Evolutionary conservation across 2,329 filamentous ascomycete genomes (phyloP), one percentile per base, ranked within the genome.

Genomic region (Cercospora berteroae): DNA sequence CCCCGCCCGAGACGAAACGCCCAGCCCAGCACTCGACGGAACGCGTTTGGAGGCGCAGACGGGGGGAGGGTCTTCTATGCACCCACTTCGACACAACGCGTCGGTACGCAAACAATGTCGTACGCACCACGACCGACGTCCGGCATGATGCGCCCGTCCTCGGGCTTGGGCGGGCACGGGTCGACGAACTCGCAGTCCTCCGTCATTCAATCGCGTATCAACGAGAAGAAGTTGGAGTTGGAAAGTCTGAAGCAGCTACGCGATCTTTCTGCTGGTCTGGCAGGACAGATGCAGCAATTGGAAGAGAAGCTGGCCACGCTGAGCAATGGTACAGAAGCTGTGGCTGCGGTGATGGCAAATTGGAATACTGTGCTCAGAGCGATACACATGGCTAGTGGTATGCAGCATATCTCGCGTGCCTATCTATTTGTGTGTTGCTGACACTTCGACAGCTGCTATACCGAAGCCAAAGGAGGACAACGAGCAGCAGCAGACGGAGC

Each of bases 351-450:
- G 23, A 83, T 96, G 77, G 87, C 89, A 63, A 96, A 95, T 78
- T 96, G 92, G 92, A 90, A 94, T 79, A 94, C 92, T 74, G 92
- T 96, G 71, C 84, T 96, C 68, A 85, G 90, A 71, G 91, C 91
- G 50, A 94, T 96, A 75, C 90, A 90, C 76, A 94, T 95, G 90
- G 92, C 92, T 69, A 94, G 90, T 68, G 86, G 91, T 94, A 58
- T 58, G 62, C 84, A 76, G 88, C 90, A 86, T 64, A 82, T 94
- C 25, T 86, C 90, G n/a, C 88, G 86, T 73, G 85, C 88, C 5
- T 84, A 85, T 70, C 78, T 79, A 16, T 76, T 73, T 5, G 31
- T 42, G 10, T 13, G 60, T 13, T 61, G 42, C 31, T 63, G 23
- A 29, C 10, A 29, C 8, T 36, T n/a, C 16, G 13, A 25, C 16